A percentile compares a stretch with the other conserved stretches of the same genome.
Conservation (phyloP, 1,284 basidiomycete species). For the Ceratorhiza oryzae-sativae region DNA sequence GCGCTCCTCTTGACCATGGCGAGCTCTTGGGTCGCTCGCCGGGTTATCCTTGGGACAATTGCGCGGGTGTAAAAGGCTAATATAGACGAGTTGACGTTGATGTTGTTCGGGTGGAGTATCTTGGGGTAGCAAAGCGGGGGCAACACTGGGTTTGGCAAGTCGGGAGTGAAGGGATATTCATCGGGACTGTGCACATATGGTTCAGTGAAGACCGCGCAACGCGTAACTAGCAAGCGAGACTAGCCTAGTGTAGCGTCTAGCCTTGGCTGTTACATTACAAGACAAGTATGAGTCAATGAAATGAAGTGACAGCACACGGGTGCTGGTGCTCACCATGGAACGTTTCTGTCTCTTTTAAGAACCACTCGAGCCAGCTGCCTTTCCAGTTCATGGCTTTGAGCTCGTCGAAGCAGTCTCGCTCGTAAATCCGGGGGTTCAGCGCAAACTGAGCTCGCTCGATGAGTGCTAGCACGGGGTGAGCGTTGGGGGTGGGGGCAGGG, state of each 20-base stretch:
- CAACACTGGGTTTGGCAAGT: conserved; percentile 86
- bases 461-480: conserved; percentile 55
- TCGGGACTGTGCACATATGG: conserved; percentile 71
- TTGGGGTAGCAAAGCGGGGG: conserved; percentile 76
- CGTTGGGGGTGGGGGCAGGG: neutral
- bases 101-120: conserved; percentile 78
- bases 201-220: conserved; percentile 12
- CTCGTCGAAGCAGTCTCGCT: conserved; percentile 79
- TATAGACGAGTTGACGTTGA: conserved; percentile 91
- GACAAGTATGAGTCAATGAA: neutral
- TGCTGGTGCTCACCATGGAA: conserved; percentile 87
- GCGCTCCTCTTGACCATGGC: conserved; percentile 67
- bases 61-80: conserved; percentile 84
- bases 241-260: conserved; percentile 88
- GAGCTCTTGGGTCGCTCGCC: conserved; percentile 66
- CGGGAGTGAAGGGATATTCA: conserved; percentile 91
- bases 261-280: conserved; percentile 71
- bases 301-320: conserved; percentile 21
- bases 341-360: conserved; percentile 90
- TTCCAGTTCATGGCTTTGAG: conserved; percentile 73
- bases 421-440: conserved; percentile 91
- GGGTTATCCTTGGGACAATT: conserved; percentile 85
- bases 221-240: conserved; percentile 38
- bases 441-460: conserved; percentile 98
- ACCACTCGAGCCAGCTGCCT: conserved; percentile 96